A percentile compares a stretch with the other conserved stretches of the same genome.
phyloP scores from a whole-genome alignment of 768 basidiomycete species.

The Psilocybe cubensis region DNA sequence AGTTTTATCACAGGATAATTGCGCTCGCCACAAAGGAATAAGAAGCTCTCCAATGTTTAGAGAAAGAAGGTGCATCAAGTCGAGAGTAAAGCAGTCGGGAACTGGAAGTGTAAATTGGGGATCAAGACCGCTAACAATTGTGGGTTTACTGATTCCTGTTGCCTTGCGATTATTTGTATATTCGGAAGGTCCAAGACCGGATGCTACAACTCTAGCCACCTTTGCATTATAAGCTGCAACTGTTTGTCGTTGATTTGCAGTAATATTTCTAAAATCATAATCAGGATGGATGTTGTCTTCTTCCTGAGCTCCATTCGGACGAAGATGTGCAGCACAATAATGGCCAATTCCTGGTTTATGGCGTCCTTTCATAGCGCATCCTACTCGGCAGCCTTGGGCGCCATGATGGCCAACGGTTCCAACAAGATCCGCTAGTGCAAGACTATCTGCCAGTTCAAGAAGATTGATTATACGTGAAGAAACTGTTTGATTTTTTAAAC shows the following conservation, averaged over 20 bases:
- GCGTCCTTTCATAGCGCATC: slow-evolving; percentile 31
- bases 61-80: slow-evolving; percentile 36
- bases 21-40: slow-evolving; percentile 34
- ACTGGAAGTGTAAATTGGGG: slow-evolving; percentile 11
- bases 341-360: slow-evolving; percentile 30
- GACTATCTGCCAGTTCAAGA: slow-evolving; percentile 31
- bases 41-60: slow-evolving; percentile 31
- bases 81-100: slow-evolving; percentile 28
- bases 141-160: slow-evolving; percentile 38
- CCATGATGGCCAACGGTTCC: slow-evolving; percentile 34
- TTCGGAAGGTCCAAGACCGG: slow-evolving; percentile 1
- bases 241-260: too few relatives aligned
- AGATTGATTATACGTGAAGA: slow-evolving; percentile 24
- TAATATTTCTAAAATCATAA: slow-evolving; percentile 12
- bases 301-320: slow-evolving; percentile 27
- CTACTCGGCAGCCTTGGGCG: slow-evolving; percentile 36
- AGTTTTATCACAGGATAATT: slow-evolving; percentile 21
- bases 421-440: slow-evolving; percentile 27
- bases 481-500: slow-evolving; percentile 13
- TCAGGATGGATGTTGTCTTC: slow-evolving; percentile 25
- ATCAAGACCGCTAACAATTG: slow-evolving; percentile 27
- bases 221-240: neutral
- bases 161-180: slow-evolving; percentile 23
- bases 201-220: slow-evolving; percentile 13
- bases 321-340: slow-evolving; percentile 35